Percentiles rank a stretch among this genome's conserved stretches.
Conservation (phyloP, 306 rosid genomes). For the Ziziphus jujuba region DNA sequence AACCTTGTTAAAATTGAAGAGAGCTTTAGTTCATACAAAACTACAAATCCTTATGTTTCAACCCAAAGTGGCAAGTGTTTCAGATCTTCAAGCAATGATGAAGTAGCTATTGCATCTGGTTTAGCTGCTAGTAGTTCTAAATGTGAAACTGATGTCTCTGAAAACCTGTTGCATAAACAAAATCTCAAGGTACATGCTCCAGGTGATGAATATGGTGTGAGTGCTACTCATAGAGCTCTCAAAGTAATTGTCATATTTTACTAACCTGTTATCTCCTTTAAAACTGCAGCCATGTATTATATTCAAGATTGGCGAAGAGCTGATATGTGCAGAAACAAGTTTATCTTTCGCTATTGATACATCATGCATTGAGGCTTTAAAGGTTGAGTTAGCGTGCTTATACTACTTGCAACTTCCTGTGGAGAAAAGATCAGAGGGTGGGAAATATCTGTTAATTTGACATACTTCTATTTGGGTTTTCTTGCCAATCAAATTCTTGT, state of each 20-base stretch:
- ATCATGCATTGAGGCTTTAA: slow-evolving; percentile 57
- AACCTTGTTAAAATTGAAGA: slow-evolving; percentile 50
- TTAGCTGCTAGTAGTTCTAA: slow-evolving; percentile 57
- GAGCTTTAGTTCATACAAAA: slow-evolving; percentile 71
- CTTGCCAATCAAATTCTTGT: background rate
- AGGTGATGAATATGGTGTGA: slow-evolving; percentile 54
- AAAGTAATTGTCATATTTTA: slow-evolving; percentile 22
- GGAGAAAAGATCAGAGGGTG: slow-evolving; percentile 86
- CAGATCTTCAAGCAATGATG: slow-evolving; percentile 51
- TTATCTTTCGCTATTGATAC: slow-evolving; percentile 42
- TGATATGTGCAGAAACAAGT: slow-evolving; percentile 42
- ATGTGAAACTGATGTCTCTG: slow-evolving; percentile 43
- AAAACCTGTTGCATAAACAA: slow-evolving; percentile 39
- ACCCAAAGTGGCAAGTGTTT: slow-evolving; percentile 41
- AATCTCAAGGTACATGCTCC: slow-evolving; percentile 33
- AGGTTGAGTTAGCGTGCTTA: slow-evolving; percentile 77
- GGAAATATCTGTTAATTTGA: slow-evolving; percentile 10
- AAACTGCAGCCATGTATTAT: slow-evolving; percentile 51
- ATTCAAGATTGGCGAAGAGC: slow-evolving; percentile 59
- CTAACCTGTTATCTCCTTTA: slow-evolving; percentile 32
- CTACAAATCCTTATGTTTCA: slow-evolving; percentile 36
- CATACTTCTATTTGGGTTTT: slow-evolving; percentile 11
- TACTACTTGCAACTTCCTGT: slow-evolving; percentile 71
- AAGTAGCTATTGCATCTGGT: slow-evolving; percentile 34
- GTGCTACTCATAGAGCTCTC: slow-evolving; percentile 29